A percentile compares a stretch with the other conserved stretches of the same genome.
Evolutionary conservation across 495 filamentous ascomycete genomes (phyloP).

Genomic region (Geopyxis carbonaria): DNA sequence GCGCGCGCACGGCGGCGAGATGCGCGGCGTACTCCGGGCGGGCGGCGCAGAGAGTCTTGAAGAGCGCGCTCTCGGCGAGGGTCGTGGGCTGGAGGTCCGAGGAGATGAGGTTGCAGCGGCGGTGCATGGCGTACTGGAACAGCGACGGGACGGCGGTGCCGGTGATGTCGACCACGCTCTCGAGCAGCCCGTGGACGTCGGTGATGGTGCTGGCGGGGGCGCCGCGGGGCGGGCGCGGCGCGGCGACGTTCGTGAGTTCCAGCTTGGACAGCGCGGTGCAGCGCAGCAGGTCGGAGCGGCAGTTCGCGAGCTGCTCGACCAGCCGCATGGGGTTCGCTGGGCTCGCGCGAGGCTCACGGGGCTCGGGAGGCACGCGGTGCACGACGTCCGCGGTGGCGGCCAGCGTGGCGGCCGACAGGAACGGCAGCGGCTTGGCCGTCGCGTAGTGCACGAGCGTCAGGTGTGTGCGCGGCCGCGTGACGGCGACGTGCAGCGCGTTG

Average conservation of each 20-base stretch:
- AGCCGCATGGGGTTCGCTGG: no score
- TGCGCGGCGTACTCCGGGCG: neutral
- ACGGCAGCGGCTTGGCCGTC: neutral
- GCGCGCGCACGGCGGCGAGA: neutral
- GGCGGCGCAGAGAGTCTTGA: neutral
- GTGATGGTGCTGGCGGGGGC: neutral
- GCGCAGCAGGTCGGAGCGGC: neutral
- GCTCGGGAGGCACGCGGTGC: neutral
- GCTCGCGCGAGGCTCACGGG: neutral
- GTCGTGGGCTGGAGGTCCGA: neutral
- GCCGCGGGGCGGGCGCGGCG: neutral
- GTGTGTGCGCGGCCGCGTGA: conserved; percentile 4
- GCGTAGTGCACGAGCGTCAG: conserved; percentile 4
- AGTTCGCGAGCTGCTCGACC: neutral
- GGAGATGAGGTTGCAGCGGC: neutral
- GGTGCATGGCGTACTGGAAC: neutral
- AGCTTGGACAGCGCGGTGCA: neutral
- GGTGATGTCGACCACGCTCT: conserved; percentile 2
- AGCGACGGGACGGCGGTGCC: conserved; percentile 2
- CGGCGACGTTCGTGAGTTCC: neutral
- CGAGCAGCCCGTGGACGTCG: neutral
- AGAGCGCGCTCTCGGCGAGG: neutral
- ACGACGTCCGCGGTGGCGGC: neutral
- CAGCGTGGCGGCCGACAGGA: neutral
- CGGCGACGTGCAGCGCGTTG: conserved; percentile 7